These are phyloP conservation scores for Mariannaea sp. DNA, from an alignment of 2,329 filamentous ascomycete genomes.

Conservation along the genomic window DNA sequence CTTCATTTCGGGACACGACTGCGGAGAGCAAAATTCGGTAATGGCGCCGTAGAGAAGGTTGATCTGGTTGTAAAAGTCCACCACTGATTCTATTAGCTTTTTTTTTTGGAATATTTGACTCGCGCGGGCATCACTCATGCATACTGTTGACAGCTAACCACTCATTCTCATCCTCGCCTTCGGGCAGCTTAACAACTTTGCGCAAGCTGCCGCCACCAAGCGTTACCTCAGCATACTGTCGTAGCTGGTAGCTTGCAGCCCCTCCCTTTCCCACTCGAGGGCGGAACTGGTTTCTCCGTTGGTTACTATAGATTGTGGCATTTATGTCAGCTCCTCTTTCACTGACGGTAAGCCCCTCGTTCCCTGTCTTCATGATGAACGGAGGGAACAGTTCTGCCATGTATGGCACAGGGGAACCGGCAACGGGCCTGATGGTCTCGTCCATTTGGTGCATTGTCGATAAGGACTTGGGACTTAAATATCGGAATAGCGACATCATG, in stretches of 20 bases:
- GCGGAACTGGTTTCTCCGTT: conserved; percentile 89
- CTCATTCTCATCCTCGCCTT: conserved; percentile 96
- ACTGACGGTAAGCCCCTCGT: conserved; percentile 16
- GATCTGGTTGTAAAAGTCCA: conserved; percentile 99
- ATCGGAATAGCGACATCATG: conserved; percentile 38
- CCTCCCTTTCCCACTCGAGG: conserved; percentile 88
- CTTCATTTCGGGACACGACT: conserved; percentile 99
- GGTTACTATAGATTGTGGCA: conserved; percentile 63
- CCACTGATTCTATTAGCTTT: conserved; percentile 63
- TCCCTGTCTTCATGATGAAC: conserved; percentile 16
- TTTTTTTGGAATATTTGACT: too few relatives aligned
- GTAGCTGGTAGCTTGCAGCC: conserved; percentile 84
- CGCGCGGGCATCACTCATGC: conserved; percentile 40
- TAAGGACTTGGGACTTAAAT: conserved; percentile 42
- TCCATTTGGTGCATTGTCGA: conserved; percentile 40
- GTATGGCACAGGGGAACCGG: conserved; percentile 23
- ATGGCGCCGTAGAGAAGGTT: conserved; percentile 98
- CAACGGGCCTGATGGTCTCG: conserved; percentile 40
- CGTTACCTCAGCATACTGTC: conserved; percentile 97
- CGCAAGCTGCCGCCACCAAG: conserved; percentile 91
- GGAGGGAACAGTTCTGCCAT: not conserved
- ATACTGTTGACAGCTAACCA: conserved; percentile 97
- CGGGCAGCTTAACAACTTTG: conserved; percentile 95
- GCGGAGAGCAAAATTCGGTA: conserved; percentile 97
- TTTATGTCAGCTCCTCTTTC: conserved; percentile 40